Percentiles rank a stretch among this genome's conserved stretches.
Evolutionary conservation across 345 rosid species (phyloP).

Genomic region (Euphorbia lathyris): DNA sequence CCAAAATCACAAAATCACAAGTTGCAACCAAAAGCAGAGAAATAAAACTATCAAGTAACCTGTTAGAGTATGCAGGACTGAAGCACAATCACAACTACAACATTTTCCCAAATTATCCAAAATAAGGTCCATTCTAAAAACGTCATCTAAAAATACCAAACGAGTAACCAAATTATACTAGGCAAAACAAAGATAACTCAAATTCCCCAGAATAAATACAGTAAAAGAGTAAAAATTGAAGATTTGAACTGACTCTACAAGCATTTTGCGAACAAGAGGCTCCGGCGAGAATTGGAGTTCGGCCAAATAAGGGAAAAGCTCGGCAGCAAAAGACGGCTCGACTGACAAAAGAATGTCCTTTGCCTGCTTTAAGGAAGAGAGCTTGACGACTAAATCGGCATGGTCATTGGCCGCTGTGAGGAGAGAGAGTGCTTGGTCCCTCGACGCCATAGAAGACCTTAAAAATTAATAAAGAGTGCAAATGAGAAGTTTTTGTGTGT

Average conservation of each 20-base stretch:
- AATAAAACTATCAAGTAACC: not conserved
- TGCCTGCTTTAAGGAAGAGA: slow-evolving; percentile 81
- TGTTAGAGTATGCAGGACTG: not conserved
- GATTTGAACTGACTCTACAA: slow-evolving; percentile 68
- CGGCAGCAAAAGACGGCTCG: slow-evolving; percentile 65
- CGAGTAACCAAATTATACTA: not conserved
- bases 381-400: slow-evolving; percentile 80
- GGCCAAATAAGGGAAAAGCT: slow-evolving; percentile 68
- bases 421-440: slow-evolving; percentile 73
- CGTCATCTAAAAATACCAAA: not conserved
- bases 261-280: slow-evolving; percentile 65
- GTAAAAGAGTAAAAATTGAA: slow-evolving; percentile 20
- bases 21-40: not conserved
- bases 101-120: not conserved
- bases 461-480: not conserved
- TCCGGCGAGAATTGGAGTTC: slow-evolving; percentile 81
- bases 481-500: not conserved
- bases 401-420: slow-evolving; percentile 78
- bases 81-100: not conserved
- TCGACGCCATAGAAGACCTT: slow-evolving; percentile 30
- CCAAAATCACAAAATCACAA: not conserved
- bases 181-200: not conserved
- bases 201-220: slow-evolving; percentile 2
- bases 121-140: not conserved
- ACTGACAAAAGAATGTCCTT: slow-evolving; percentile 61